Evolutionary conservation across 106 monocot species (phyloP).

Genomic region (Apostasia shenzhenica): DNA sequence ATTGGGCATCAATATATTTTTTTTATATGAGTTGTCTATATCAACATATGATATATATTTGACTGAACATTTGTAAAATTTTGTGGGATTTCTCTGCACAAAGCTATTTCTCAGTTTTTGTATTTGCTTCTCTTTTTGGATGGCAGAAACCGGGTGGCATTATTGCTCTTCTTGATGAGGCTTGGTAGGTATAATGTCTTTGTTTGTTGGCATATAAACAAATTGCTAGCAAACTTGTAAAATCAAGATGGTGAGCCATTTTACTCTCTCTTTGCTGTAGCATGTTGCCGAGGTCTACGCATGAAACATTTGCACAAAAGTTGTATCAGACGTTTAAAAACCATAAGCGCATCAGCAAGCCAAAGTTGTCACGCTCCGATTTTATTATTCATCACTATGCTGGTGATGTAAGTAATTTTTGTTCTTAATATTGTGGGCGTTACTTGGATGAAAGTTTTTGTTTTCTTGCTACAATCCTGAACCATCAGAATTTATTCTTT

Average conservation of each 20-base stretch:
- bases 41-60: too few relatives aligned
- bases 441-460: background rate
- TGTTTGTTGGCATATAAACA: background rate
- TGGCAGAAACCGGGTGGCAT: slow-evolving; percentile 93
- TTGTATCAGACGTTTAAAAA: slow-evolving; percentile 67
- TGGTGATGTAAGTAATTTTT: slow-evolving; percentile 55
- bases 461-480: background rate
- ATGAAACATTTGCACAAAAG: slow-evolving; percentile 80
- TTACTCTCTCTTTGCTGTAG: slow-evolving; percentile 18
- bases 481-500: background rate
- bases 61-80: too few relatives aligned
- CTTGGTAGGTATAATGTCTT: slow-evolving; percentile 53
- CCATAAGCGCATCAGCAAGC: slow-evolving; percentile 61
- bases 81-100: too few relatives aligned
- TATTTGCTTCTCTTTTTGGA: background rate
- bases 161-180: slow-evolving; percentile 88
- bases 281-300: slow-evolving; percentile 75
- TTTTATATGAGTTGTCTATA: too few relatives aligned
- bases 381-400: slow-evolving; percentile 86
- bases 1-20: too few relatives aligned
- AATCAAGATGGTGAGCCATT: background rate
- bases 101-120: background rate
- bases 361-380: slow-evolving; percentile 63
- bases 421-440: background rate
- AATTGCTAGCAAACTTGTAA: background rate